These are phyloP conservation scores for Fusarium keratoplasticum DNA, from an alignment of 2,329 filamentous ascomycete species.

Conservation along the genomic window DNA sequence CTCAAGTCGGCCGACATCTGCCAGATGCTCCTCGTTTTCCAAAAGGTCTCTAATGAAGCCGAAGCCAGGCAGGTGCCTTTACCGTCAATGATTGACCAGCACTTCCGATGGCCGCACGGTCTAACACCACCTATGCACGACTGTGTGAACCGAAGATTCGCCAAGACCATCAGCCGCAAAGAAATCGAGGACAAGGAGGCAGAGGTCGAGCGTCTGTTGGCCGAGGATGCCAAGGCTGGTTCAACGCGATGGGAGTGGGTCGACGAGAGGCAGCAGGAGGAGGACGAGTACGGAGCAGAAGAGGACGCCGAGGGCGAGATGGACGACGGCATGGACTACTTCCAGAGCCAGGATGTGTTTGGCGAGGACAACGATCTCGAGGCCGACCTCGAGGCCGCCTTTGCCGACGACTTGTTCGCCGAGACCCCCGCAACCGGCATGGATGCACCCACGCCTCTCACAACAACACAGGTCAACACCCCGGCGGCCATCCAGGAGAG, in stretches of 20 bases:
- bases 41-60: conserved; percentile 72
- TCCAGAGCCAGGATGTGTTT: conserved; percentile 47
- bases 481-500: conserved; percentile 59
- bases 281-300: conserved; percentile 60
- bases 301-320: conserved; percentile 63
- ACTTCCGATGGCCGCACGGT: conserved; percentile 83
- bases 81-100: conserved; percentile 76
- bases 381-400: conserved; percentile 66
- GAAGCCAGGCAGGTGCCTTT: conserved; percentile 75
- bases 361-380: conserved; percentile 63
- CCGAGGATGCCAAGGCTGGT: conserved; percentile 72
- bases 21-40: conserved; percentile 87
- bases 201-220: conserved; percentile 79
- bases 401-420: conserved; percentile 55
- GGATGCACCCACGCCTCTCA: conserved; percentile 60
- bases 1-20: conserved; percentile 91
- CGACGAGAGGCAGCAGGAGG: conserved; percentile 60
- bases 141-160: conserved; percentile 83
- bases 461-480: conserved; percentile 56
- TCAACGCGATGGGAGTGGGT: conserved; percentile 74
- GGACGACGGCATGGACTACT: conserved; percentile 58
- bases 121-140: conserved; percentile 90
- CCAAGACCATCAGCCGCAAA: conserved; percentile 83
- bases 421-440: conserved; percentile 57
- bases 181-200: conserved; percentile 88